Evolutionary conservation across 2,329 filamentous ascomycete species (phyloP).

Genomic region (Incumbomyces lentus): DNA sequence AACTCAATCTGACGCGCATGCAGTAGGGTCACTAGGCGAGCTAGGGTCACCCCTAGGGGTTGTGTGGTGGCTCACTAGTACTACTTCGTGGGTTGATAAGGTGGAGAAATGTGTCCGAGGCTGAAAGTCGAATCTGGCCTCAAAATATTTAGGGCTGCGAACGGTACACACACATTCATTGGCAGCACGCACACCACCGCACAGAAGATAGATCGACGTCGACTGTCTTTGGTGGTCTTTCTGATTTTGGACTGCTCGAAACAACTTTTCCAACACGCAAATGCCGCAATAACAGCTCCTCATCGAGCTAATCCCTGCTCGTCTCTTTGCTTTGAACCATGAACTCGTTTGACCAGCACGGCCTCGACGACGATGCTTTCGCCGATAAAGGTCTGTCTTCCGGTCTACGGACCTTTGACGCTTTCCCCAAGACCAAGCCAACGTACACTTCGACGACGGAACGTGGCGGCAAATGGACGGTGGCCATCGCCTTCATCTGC

Average conservation of each 20-base stretch:
- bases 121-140: conserved; percentile 5
- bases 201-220: no score
- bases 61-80: no score
- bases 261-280: no score
- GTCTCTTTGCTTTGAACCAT: no score
- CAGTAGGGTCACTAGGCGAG: no score
- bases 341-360: conserved; percentile 36
- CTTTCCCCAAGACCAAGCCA: conserved; percentile 93
- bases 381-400: conserved; percentile 54
- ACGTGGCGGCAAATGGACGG: conserved; percentile 87
- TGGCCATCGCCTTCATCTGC: conserved; percentile 67
- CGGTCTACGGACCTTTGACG: conserved; percentile 70
- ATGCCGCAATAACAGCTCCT: no score
- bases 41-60: no score
- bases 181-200: no score
- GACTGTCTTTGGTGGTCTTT: no score
- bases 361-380: conserved; percentile 69
- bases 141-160: not conserved
- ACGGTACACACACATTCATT: not conserved
- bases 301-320: no score
- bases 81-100: no score
- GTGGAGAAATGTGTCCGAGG: not conserved
- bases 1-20: not conserved
- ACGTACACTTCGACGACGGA: conserved; percentile 79
- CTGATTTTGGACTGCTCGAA: no score